phyloP scores from a whole-genome alignment of 129 eudicot species.

The Flaveria sonorensis region DNA sequence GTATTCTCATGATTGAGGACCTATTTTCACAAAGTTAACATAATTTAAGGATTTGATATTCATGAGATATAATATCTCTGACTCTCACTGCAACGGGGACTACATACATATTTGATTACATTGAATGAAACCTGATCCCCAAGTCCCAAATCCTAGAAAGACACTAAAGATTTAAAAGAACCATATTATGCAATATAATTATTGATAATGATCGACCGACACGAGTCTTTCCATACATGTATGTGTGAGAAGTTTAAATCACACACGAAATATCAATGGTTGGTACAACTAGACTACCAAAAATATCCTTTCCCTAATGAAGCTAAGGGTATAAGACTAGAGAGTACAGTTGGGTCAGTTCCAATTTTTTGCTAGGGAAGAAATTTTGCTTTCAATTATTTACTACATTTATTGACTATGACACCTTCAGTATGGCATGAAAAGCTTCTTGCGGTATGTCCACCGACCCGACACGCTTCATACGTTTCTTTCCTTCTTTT shows the following conservation, averaged over 20 bases:
- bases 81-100: too few species aligned
- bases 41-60: too few species aligned
- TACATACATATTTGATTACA: too few species aligned
- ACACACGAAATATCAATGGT: not conserved
- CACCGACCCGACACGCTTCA: constrained; percentile 98
- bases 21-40: too few species aligned
- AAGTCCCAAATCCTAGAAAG: not conserved
- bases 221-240: not conserved
- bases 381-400: not conserved
- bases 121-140: not conserved
- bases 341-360: not conserved
- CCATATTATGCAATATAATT: not conserved
- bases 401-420: constrained; percentile 34
- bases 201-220: not conserved
- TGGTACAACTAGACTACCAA: constrained; percentile 14
- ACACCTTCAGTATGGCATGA: constrained; percentile 73
- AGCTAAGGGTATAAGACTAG: constrained; percentile 17
- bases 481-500: constrained; percentile 96
- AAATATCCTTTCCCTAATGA: not conserved
- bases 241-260: not conserved
- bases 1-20: too few species aligned
- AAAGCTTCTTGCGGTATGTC: constrained; percentile 98
- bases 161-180: not conserved
- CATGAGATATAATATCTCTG: too few species aligned
- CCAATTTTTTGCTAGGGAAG: not conserved